phyloP scores from a whole-genome alignment of 2,329 filamentous ascomycete species.

The Whalleya microplaca region DNA sequence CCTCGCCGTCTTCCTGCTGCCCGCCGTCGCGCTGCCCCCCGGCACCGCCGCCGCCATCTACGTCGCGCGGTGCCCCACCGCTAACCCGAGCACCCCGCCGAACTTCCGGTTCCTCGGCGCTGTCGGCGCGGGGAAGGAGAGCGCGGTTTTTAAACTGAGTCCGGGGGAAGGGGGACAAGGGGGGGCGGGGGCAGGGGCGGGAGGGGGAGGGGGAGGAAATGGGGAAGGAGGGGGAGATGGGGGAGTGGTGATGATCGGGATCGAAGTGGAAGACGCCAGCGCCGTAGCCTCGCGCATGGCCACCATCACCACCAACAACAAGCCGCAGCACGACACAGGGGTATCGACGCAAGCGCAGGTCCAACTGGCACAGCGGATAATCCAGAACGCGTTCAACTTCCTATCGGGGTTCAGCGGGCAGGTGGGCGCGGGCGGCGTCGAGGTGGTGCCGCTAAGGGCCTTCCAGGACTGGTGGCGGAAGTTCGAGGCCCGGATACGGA shows the following conservation, averaged over 20 bases:
- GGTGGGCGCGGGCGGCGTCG: slow-evolving; percentile 64
- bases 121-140: slow-evolving; percentile 87
- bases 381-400: slow-evolving; percentile 97
- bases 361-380: slow-evolving; percentile 90
- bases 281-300: slow-evolving; percentile 61
- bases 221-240: slow-evolving; percentile 27
- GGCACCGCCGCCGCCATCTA: slow-evolving; percentile 89
- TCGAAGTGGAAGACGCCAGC: slow-evolving; percentile 77
- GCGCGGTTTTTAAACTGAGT: slow-evolving; percentile 81
- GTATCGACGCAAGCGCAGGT: slow-evolving; percentile 66
- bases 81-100: slow-evolving; percentile 33
- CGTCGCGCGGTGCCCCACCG: slow-evolving; percentile 57
- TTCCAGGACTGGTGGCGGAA: slow-evolving; percentile 99
- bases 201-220: no score
- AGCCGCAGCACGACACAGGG: slow-evolving; percentile 20
- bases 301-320: slow-evolving; percentile 30
- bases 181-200: no score
- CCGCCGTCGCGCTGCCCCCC: slow-evolving; percentile 72
- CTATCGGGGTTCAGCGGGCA: slow-evolving; percentile 81
- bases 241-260: slow-evolving; percentile 68
- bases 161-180: slow-evolving; percentile 24
- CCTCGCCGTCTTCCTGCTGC: slow-evolving; percentile 87
- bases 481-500: slow-evolving; percentile 84
- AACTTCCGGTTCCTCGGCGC: slow-evolving; percentile 87
- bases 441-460: slow-evolving; percentile 90